Evolutionary conservation across 495 filamentous ascomycete genomes (phyloP), one percentile per base, ranked within the genome.

Genomic region (Penicillium steckii): DNA sequence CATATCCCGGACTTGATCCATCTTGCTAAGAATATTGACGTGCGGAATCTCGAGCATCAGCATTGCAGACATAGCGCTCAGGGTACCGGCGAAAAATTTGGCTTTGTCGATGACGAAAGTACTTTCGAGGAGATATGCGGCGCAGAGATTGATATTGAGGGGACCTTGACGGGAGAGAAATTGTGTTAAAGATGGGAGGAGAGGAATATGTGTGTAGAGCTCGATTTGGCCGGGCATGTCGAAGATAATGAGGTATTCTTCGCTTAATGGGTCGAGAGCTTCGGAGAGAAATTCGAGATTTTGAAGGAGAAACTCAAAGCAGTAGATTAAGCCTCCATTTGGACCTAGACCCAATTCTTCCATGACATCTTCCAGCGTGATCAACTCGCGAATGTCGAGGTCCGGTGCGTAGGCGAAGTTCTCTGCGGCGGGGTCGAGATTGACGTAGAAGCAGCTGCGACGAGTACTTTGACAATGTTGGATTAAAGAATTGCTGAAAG

Each of bases 141-240:
- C 94, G 67, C 92, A 96, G 44, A 98, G 78, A 49, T 85, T 88
- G 67, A 97, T 87, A 69, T 94, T 90, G 51, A 97, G 78, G 6
- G 82, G 78, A n/a, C 91, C 90, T 23, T 83, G 76, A 27, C 86
- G 81, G 25, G 86, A 89, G 7, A 98, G 81, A 67, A 90, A 89
- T 60, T 84, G 85, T 46, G 89, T 83, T 32, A 98, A 80, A n/a
- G 81, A 83, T 3, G 94, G 94, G 21, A 98, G 74, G 60, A 97
- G 85, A 10, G 94, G 94, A 24, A 97, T 86, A 65, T 98, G 94
- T 10, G 94, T 97, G 75, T 97, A 98, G 24, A 98, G 88, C 71
- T 98, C 94, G 70, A 98, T 97, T 72, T 98, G 94, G 45, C 94
- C 94, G 1, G 94, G 94, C 88, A 97, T 96, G 70, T 98, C 94